Percentiles rank a stretch among this genome's conserved stretches.
Evolutionary conservation across 2,329 filamentous ascomycete species (phyloP).

Genomic region (Fusarium sp.): DNA sequence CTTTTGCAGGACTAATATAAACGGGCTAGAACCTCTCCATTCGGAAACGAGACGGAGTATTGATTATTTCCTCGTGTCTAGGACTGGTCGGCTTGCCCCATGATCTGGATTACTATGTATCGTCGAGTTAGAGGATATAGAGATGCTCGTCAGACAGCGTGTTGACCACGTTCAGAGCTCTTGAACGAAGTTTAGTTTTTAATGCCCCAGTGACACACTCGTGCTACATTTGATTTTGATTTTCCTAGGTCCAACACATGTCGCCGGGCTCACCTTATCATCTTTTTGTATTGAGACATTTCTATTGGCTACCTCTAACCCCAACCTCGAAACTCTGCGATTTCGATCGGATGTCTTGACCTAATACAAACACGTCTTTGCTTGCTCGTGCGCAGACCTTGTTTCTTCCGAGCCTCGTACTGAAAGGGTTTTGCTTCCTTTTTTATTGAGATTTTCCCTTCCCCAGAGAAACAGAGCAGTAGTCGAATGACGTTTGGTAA

Average conservation of each 20-base stretch:
- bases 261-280: not conserved
- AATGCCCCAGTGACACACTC: conserved; percentile 27
- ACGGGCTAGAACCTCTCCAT: conserved; percentile 2
- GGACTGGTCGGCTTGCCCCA: conserved; percentile 7
- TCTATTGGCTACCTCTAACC: not conserved
- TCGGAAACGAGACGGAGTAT: conserved; percentile 15
- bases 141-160: conserved; percentile 35
- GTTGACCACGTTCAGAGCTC: conserved; percentile 29
- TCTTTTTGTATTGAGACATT: not conserved
- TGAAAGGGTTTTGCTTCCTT: not conserved
- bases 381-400: conserved; percentile 29
- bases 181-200: conserved; percentile 28
- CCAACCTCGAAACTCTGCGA: conserved; percentile 13
- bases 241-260: conserved; percentile 10
- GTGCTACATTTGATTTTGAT: conserved; percentile 25
- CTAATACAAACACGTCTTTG: conserved; percentile 49
- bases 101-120: conserved; percentile 5
- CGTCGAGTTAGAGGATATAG: conserved; percentile 25
- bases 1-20: not conserved
- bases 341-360: conserved; percentile 59
- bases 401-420: conserved; percentile 54
- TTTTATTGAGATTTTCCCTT: not conserved
- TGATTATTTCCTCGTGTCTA: conserved; percentile 9
- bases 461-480: not conserved
- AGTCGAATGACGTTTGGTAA: not conserved